These are phyloP conservation scores for Mortierella sp. DNA, from an alignment of 371 early-diverging fungal genomes.

Conservation along the genomic window DNA sequence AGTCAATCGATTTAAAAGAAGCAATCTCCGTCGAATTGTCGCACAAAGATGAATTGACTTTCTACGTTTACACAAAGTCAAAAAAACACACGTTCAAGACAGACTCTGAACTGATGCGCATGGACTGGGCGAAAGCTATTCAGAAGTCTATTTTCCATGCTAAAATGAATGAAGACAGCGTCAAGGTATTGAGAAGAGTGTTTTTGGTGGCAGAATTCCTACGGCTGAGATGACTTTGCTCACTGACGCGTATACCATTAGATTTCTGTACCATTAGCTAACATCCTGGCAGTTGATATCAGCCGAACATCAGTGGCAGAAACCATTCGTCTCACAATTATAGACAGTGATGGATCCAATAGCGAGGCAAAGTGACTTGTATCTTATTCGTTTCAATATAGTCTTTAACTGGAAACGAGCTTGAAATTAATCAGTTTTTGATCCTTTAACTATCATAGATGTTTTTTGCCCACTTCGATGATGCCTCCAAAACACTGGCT, in stretches of 20 bases:
- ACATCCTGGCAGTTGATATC: conserved; percentile 68
- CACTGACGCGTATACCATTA: conserved; percentile 15
- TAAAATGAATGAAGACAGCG: conserved; percentile 72
- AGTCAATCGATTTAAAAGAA: conserved; percentile 75
- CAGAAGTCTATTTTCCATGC: conserved; percentile 75
- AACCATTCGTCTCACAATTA: conserved; percentile 67
- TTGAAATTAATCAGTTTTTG: too few relatives aligned
- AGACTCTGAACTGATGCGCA: conserved; percentile 53
- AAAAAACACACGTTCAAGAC: conserved; percentile 71
- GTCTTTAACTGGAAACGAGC: too few relatives aligned
- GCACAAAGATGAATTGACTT: conserved; percentile 14
- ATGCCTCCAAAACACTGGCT: conserved; percentile 60
- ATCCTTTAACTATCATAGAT: conserved; percentile 57
- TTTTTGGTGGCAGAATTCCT: background rate
- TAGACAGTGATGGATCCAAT: conserved; percentile 68
- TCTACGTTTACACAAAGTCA: conserved; percentile 53
- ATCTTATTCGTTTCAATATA: background rate
- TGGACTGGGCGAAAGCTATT: conserved; percentile 63
- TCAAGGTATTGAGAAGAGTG: conserved; percentile 57
- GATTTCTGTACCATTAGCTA: conserved; percentile 65
- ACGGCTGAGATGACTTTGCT: too few relatives aligned
- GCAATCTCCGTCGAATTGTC: conserved; percentile 66
- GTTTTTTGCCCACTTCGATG: conserved; percentile 76
- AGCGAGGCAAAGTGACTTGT: conserved; percentile 63
- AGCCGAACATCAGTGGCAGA: conserved; percentile 66